Conservation (phyloP, 2,329 filamentous ascomycete genomes). For the Penicillium sp. region DNA sequence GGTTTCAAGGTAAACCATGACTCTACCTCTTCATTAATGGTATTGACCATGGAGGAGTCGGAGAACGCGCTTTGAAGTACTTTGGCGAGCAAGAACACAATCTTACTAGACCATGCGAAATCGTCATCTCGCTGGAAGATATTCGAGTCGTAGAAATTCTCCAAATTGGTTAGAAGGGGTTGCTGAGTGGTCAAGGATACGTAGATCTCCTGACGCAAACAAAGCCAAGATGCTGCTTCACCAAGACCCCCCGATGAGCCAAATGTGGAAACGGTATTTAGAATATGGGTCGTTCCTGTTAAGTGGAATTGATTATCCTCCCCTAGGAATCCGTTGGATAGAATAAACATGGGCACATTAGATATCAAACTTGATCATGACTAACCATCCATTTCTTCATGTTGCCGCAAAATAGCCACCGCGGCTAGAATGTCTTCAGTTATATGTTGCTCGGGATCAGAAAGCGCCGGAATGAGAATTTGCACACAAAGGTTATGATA, state of each 20-base stretch:
- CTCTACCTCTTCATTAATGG: conserved; percentile 18
- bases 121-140: conserved; percentile 36
- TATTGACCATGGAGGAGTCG: not conserved
- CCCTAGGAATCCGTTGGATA: conserved; percentile 9
- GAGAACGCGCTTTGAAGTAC: conserved; percentile 25
- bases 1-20: conserved; percentile 24
- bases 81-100: conserved; percentile 39
- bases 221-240: conserved; percentile 42
- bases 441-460: conserved; percentile 23
- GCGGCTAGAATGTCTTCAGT: conserved; percentile 34
- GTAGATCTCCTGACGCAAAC: conserved; percentile 42
- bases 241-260: conserved; percentile 40
- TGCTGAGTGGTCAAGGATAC: conserved; percentile 35
- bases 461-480: conserved; percentile 35
- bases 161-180: conserved; percentile 35
- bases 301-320: conserved; percentile 39
- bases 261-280: conserved; percentile 39
- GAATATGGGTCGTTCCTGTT: conserved; percentile 36
- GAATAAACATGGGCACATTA: not conserved
- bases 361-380: not conserved
- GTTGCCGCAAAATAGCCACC: conserved; percentile 35
- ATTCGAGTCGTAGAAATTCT: conserved; percentile 34
- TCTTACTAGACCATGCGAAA: conserved; percentile 37
- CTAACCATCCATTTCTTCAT: conserved; percentile 36
- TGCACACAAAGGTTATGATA: conserved; percentile 37